A percentile compares a stretch with the other conserved stretches of the same genome.
phyloP scores from a whole-genome alignment of 192 early-diverging fungal genomes.

The Tieghemiomyces parasiticus region DNA sequence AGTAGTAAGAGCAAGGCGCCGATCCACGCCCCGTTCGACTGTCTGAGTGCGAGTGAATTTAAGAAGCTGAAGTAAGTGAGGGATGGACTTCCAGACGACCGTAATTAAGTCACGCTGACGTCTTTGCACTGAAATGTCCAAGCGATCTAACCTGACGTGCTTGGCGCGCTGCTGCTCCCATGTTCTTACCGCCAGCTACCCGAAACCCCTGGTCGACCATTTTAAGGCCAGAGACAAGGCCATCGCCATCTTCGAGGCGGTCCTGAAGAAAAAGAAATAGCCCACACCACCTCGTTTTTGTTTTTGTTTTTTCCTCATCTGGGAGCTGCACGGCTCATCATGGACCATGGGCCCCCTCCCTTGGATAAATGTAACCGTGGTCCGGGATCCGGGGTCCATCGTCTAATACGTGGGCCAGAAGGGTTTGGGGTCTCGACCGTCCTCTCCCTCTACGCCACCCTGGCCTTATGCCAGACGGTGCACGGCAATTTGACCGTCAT shows the following conservation, averaged over 20 bases:
- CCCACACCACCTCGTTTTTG: too few species aligned
- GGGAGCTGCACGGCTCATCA: too few species aligned
- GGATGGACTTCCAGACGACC: background rate
- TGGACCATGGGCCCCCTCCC: too few species aligned
- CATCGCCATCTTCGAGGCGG: constrained; percentile 31
- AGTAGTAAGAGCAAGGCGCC: background rate
- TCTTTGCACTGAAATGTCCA: background rate
- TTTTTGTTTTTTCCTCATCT: too few species aligned
- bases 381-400: too few species aligned
- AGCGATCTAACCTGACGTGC: constrained; percentile 1
- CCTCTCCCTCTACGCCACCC: too few species aligned
- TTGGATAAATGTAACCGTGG: too few species aligned
- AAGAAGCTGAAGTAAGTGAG: constrained; percentile 26
- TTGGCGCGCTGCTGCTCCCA: background rate
- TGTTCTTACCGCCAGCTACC: constrained; percentile 24
- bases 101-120: background rate
- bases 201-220: constrained; percentile 52
- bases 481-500: too few species aligned
- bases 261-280: constrained; percentile 11
- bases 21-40: constrained; percentile 37
- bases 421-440: too few species aligned
- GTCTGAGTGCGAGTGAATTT: constrained; percentile 22
- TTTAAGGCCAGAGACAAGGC: constrained; percentile 30
- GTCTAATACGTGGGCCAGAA: too few species aligned
- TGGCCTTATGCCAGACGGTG: too few species aligned